A percentile compares a stretch with the other conserved stretches of the same genome.
phyloP scores from a whole-genome alignment of 495 filamentous ascomycete species.

The Podospora fimiseda region DNA sequence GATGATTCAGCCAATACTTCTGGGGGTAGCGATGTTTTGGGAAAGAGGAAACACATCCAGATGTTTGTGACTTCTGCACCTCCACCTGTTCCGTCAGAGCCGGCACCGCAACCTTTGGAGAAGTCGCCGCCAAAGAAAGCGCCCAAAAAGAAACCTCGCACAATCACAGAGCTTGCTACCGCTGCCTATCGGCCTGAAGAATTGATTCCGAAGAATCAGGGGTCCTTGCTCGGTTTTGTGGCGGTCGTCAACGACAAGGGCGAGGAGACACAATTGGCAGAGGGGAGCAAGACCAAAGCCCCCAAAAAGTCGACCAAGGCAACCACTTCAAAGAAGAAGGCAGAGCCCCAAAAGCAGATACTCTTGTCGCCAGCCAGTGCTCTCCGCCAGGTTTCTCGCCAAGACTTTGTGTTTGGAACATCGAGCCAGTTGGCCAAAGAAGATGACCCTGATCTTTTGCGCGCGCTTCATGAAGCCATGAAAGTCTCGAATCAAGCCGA shows the following conservation, averaged over 20 bases:
- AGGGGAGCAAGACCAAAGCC: conserved; percentile 24
- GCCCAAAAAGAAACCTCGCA: conserved; percentile 67
- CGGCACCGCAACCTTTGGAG: conserved; percentile 15
- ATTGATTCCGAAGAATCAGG: conserved; percentile 16
- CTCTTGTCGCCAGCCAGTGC: conserved; percentile 72
- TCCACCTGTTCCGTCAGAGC: conserved; percentile 15
- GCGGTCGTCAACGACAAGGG: conserved; percentile 7
- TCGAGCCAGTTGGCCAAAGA: conserved; percentile 81
- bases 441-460: conserved; percentile 61
- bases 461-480: conserved; percentile 65
- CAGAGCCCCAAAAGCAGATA: conserved; percentile 39
- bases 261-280: conserved; percentile 16
- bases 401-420: conserved; percentile 86
- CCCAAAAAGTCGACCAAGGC: conserved; percentile 26
- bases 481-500: conserved; percentile 48
- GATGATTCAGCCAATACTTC: not conserved
- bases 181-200: conserved; percentile 56
- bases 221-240: conserved; percentile 30
- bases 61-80: conserved; percentile 21
- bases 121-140: conserved; percentile 46
- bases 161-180: conserved; percentile 79
- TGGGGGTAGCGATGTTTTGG: conserved; percentile 24
- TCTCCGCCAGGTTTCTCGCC: conserved; percentile 56
- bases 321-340: conserved; percentile 36
- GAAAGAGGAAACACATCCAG: conserved; percentile 49